Percentiles rank a stretch among this genome's conserved stretches.
These are phyloP conservation scores for Panicum virgatum DNA, from an alignment of 202 grass and related monocot species.

Conservation along the genomic window DNA sequence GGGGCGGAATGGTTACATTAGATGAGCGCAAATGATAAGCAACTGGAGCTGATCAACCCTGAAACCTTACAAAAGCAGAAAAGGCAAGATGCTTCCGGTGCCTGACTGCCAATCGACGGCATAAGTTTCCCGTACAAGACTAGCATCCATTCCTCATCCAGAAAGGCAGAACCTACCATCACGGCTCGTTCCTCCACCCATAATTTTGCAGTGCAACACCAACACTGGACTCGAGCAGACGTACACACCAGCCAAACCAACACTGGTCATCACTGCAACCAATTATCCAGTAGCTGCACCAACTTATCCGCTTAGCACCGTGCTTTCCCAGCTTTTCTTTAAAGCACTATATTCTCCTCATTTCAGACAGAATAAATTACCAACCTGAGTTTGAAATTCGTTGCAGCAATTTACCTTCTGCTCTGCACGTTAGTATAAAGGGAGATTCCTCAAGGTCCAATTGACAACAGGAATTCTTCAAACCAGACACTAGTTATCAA, in stretches of 20 bases:
- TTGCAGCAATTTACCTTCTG: neutral
- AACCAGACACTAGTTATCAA: neutral
- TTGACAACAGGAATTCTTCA: conserved; percentile 14
- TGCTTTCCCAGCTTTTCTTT: neutral
- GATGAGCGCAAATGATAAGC: neutral
- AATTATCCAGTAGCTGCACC: conserved; percentile 10
- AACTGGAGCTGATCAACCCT: neutral
- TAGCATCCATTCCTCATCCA: neutral
- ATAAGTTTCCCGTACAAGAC: neutral
- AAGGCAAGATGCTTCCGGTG: conserved; percentile 1
- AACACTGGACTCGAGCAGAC: neutral
- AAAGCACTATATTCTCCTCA: neutral
- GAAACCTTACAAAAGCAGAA: conserved; percentile 6
- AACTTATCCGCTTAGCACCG: neutral
- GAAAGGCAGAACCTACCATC: neutral
- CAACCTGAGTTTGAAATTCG: conserved; percentile 30
- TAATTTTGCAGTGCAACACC: neutral
- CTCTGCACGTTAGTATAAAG: conserved; percentile 27
- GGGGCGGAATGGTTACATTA: neutral
- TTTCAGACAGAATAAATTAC: neutral
- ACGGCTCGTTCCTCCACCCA: neutral
- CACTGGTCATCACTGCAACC: neutral
- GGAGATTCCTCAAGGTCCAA: conserved; percentile 33
- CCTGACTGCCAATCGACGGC: neutral
- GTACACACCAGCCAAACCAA: neutral